Conservation (phyloP, 768 basidiomycete genomes). For the Myochromella boudieri region DNA sequence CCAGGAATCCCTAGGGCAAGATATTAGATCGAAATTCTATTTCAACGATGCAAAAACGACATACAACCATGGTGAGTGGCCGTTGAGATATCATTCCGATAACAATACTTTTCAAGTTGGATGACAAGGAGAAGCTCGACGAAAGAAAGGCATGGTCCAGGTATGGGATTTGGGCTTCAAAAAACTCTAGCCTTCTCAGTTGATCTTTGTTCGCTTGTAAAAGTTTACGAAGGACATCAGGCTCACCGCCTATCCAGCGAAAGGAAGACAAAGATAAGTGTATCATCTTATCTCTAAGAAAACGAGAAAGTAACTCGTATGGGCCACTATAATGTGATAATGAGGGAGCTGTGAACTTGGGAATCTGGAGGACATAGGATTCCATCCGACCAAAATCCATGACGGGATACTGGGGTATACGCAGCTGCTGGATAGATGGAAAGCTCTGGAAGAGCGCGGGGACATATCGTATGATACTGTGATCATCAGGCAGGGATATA, state of each 20-base stretch:
- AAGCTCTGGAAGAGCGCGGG: background rate
- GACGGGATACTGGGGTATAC: background rate
- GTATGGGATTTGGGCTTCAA: background rate
- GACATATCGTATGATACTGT: background rate
- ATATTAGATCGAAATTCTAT: background rate
- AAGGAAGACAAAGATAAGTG: background rate
- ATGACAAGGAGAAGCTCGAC: background rate
- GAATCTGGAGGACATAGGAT: background rate
- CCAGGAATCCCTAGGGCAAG: background rate
- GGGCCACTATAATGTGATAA: background rate
- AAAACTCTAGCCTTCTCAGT: background rate
- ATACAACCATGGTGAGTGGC: background rate
- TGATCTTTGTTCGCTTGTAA: background rate
- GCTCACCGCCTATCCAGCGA: background rate
- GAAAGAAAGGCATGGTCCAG: background rate
- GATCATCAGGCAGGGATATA: background rate
- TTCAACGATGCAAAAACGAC: background rate
- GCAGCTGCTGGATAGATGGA: slow-evolving; percentile 1
- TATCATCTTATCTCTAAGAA: background rate
- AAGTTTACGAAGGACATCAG: background rate
- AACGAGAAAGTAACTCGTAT: background rate
- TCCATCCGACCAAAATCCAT: background rate
- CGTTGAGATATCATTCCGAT: background rate
- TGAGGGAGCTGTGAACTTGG: background rate
- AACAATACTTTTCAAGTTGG: background rate